Conservation (phyloP, 352 stramenopile species). For the Hyaloperonospora arabidopsidis region DNA sequence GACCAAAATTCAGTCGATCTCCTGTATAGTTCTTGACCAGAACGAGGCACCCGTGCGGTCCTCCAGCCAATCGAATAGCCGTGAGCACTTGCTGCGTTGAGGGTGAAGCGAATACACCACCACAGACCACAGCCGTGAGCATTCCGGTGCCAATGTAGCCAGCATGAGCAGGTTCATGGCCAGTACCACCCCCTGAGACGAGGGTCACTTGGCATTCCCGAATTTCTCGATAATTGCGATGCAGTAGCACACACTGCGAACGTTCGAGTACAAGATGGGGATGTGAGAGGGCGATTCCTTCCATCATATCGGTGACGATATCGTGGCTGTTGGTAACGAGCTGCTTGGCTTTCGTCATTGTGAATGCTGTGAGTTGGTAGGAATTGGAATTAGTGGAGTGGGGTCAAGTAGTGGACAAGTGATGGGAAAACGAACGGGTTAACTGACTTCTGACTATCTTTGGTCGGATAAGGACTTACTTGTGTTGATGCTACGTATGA, state of each 20-base stretch:
- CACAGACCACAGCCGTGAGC: constrained; percentile 94
- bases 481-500: not conserved
- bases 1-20: constrained; percentile 97
- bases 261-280: constrained; percentile 60
- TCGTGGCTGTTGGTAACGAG: constrained; percentile 38
- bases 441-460: no score
- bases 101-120: constrained; percentile 94
- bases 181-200: constrained; percentile 64
- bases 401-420: no score
- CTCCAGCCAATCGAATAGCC: constrained; percentile 87
- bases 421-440: no score
- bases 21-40: constrained; percentile 99
- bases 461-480: no score
- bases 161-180: constrained; percentile 94
- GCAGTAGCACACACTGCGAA: constrained; percentile 58
- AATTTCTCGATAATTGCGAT: constrained; percentile 60
- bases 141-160: constrained; percentile 95
- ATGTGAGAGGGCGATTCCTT: constrained; percentile 56
- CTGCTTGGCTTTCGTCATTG: constrained; percentile 41
- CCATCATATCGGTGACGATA: constrained; percentile 75
- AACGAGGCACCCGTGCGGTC: constrained; percentile 86
- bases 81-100: constrained; percentile 89
- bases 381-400: no score
- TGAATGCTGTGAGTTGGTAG: not conserved
- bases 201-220: constrained; percentile 66